Conservation (phyloP, 805 yeast genomes). For the Kazachstania africana region DNA sequence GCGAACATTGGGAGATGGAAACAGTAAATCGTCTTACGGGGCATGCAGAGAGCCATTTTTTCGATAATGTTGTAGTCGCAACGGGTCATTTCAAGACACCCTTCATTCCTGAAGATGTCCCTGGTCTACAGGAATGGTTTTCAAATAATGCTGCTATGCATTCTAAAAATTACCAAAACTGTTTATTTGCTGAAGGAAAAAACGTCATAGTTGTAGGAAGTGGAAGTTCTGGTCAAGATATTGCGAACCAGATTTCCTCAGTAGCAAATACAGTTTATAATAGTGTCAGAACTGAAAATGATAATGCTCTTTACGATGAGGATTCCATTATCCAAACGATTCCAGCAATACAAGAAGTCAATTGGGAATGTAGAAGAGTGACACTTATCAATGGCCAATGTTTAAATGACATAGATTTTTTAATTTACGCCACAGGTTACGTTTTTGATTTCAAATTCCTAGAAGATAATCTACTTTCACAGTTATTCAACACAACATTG, state of each 20-base stretch:
- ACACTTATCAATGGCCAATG: conserved; percentile 24
- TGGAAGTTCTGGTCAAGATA: conserved; percentile 33
- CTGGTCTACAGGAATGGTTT: conserved; percentile 30
- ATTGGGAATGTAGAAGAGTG: conserved; percentile 16
- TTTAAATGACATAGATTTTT: conserved; percentile 26
- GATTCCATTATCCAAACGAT: conserved; percentile 7
- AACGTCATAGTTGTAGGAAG: conserved; percentile 32
- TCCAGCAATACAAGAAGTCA: conserved; percentile 24
- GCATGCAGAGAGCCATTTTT: too few relatives aligned
- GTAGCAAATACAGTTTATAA: conserved; percentile 26
- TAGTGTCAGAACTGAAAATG: conserved; percentile 43
- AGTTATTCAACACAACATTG: conserved; percentile 5
- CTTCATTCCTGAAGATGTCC: conserved; percentile 26
- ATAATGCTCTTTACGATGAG: conserved; percentile 1
- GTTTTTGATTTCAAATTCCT: conserved; percentile 36
- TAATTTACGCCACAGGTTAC: conserved; percentile 42
- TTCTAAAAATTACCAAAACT: conserved; percentile 29
- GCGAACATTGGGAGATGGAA: conserved; percentile 9
- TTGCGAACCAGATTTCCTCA: conserved; percentile 31
- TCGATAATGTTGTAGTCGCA: conserved; percentile 32
- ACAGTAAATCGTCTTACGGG: background rate
- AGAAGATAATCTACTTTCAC: conserved; percentile 16
- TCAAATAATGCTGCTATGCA: conserved; percentile 26
- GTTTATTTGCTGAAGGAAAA: conserved; percentile 25
- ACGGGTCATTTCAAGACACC: conserved; percentile 36